These are phyloP conservation scores for Cucumis cinereus DNA, from an alignment of 306 rosid species.

Conservation along the genomic window DNA sequence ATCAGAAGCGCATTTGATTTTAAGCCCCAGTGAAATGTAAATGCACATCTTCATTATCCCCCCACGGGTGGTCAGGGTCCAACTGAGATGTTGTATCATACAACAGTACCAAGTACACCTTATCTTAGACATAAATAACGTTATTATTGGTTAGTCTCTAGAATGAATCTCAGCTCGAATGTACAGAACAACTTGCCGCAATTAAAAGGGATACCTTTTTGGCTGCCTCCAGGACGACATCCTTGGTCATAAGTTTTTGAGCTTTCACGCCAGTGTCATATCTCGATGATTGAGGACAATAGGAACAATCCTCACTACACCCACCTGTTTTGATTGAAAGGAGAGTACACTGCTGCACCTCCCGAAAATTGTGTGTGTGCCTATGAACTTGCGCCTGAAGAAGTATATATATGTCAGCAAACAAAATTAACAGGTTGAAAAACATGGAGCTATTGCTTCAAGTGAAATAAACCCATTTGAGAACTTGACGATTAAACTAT, in stretches of 20 bases:
- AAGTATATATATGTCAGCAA: neutral
- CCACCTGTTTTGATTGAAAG: constrained; percentile 95
- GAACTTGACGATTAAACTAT: neutral
- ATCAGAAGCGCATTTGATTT: neutral
- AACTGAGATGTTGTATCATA: neutral
- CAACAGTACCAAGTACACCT: neutral
- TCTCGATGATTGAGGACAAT: constrained; percentile 91
- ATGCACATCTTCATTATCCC: neutral
- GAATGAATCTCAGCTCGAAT: neutral
- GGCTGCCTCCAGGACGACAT: constrained; percentile 63
- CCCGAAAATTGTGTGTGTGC: constrained; percentile 78
- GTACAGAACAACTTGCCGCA: neutral
- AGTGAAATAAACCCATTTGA: neutral
- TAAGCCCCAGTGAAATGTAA: neutral
- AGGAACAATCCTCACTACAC: constrained; percentile 96
- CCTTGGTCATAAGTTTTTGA: constrained; percentile 70
- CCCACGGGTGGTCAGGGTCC: neutral
- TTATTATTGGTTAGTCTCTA: neutral
- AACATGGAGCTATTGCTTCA: neutral
- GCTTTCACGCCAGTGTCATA: constrained; percentile 77
- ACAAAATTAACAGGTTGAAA: neutral
- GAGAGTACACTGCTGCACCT: constrained; percentile 97
- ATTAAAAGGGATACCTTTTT: constrained; percentile 35
- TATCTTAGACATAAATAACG: neutral
- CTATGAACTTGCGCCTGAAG: constrained; percentile 93